These are phyloP conservation scores for Botryosphaeria dothidea DNA, from an alignment of 2,329 filamentous ascomycete genomes.

Conservation along the genomic window DNA sequence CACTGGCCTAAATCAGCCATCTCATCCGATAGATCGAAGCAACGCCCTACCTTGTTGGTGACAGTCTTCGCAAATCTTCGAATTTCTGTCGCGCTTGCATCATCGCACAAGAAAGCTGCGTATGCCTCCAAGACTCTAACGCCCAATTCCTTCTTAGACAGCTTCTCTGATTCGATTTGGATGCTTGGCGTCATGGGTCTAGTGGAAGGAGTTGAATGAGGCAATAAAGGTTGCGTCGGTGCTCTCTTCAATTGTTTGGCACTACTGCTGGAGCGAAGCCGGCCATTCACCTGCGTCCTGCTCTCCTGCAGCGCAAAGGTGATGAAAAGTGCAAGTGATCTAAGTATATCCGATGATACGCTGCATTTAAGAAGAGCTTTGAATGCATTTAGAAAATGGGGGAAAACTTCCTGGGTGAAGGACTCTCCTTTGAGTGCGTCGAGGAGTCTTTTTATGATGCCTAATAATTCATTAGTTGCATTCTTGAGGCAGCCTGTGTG, in stretches of 20 bases:
- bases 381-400: constrained; percentile 76
- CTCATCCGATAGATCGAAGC: constrained; percentile 30
- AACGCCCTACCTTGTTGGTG: constrained; percentile 76
- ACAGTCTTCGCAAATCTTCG: constrained; percentile 91
- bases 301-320: constrained; percentile 82
- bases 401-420: constrained; percentile 70
- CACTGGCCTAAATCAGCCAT: constrained; percentile 57
- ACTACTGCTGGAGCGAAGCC: constrained; percentile 37
- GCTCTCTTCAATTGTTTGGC: constrained; percentile 32
- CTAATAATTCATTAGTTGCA: constrained; percentile 47
- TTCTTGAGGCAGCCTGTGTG: not conserved
- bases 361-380: constrained; percentile 77
- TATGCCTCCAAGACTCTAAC: constrained; percentile 76
- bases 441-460: constrained; percentile 84
- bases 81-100: constrained; percentile 67
- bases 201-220: constrained; percentile 30
- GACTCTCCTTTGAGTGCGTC: constrained; percentile 87
- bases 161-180: constrained; percentile 23
- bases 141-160: constrained; percentile 70
- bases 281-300: constrained; percentile 42
- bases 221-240: constrained; percentile 17
- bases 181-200: constrained; percentile 33
- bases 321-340: constrained; percentile 86
- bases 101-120: constrained; percentile 73
- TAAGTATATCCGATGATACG: constrained; percentile 79